Evolutionary conservation across 345 rosid species (phyloP).

Genomic region (Gynandropsis gynandra): DNA sequence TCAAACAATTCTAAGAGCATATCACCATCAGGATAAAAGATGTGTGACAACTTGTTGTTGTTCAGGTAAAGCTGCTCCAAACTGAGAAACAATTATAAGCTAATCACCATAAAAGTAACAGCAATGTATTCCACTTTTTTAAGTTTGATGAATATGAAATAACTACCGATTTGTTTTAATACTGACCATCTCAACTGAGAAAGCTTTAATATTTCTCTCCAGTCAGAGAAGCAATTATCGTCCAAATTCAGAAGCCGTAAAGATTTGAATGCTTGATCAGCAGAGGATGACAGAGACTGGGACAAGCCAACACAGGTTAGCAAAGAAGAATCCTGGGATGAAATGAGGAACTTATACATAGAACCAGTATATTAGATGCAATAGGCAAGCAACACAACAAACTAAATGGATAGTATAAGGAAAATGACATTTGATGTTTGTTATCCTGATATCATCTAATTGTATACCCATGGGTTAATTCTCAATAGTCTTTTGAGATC

Average conservation of each 20-base stretch:
- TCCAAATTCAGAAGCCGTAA: slow-evolving; percentile 83
- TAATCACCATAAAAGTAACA: not conserved
- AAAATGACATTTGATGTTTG: too few species aligned
- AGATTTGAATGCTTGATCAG: slow-evolving; percentile 51
- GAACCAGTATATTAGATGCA: not conserved
- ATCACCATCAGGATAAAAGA: slow-evolving; percentile 42
- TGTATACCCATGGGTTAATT: not conserved
- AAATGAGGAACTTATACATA: not conserved
- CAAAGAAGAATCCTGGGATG: not conserved
- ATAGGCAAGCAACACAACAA: not conserved
- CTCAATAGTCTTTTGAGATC: too few species aligned
- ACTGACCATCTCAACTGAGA: slow-evolving; percentile 67
- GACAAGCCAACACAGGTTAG: slow-evolving; percentile 7
- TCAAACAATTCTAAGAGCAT: slow-evolving; percentile 20
- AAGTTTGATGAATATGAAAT: too few species aligned
- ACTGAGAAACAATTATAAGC: slow-evolving; percentile 34
- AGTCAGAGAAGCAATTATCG: slow-evolving; percentile 66
- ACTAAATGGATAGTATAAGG: not conserved
- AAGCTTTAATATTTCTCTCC: slow-evolving; percentile 76
- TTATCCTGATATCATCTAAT: not conserved
- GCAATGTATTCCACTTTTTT: not conserved
- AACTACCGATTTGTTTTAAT: not conserved
- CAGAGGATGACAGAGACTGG: slow-evolving; percentile 43
- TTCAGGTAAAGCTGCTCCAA: slow-evolving; percentile 83
- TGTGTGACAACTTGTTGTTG: slow-evolving; percentile 57